Base-by-base conservation (phyloP, 2,329 filamentous ascomycete genomes). In the Venturia nashicola region DNA sequence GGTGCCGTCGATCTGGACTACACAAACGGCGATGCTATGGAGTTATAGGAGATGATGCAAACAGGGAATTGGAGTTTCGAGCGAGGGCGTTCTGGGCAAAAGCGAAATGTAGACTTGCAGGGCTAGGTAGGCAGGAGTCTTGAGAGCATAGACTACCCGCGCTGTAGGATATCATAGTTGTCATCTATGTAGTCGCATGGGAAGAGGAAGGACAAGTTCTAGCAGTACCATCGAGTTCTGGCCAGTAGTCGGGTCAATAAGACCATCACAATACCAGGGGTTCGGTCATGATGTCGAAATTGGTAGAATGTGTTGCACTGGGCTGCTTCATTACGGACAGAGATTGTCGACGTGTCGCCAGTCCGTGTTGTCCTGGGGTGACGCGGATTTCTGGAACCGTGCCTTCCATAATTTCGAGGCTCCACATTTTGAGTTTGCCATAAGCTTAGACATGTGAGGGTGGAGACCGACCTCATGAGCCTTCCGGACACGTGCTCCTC, bases 1-100 rank as follows among this genome's bases (percentile, higher is more conserved):
- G 94, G 94, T 34, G 80, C 79, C 32, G 93, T 96, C 36, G 89
- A 86, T 66, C 86, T 97, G 71, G 73, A 76, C 1, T 71, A 74
- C 63, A 71, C 75, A 3, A 81, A 83, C 70, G 72, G 72, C 40
- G 87, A 89, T 74, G 83, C 83, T 1, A 89, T 90, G 87, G 87
- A 90, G 68, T 79, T 86, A 59, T 86, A 84, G 64, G 86, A 77
- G 68, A 61, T 20, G 1, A 36, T n/a, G 32, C 51, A 20, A 36
- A n/a, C 20, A 9, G 46, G 20, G 2, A 23, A 51, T 16, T 5
- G 51, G 51, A 36, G 51, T 36, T 34, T 57, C 18, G 51, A 57
- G 51, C 51, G 32, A 36, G 20, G 51, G 51, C 51, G 51, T 57
- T 57, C 16, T 11, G 51, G 51, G 32, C 32, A 51, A 51, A 51